These are phyloP conservation scores for Eremothecium sinecaudum DNA, from an alignment of 1,139 yeast genomes.

Conservation along the genomic window DNA sequence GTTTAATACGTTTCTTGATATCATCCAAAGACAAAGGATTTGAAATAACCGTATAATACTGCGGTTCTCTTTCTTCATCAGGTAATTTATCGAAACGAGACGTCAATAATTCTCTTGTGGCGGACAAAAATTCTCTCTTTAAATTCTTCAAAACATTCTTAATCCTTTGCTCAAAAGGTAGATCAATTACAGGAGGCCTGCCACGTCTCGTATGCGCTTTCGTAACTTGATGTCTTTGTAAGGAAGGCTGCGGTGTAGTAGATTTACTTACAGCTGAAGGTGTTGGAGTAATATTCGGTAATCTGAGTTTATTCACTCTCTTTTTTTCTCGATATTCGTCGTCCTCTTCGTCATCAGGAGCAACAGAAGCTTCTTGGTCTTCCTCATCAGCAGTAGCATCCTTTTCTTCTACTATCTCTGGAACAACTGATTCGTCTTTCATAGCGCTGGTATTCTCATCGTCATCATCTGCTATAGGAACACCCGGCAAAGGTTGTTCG, in stretches of 20 bases:
- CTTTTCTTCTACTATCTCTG: slow-evolving; percentile 12
- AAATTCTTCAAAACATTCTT: slow-evolving; percentile 75
- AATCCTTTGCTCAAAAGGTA: slow-evolving; percentile 87
- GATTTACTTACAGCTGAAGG: slow-evolving; percentile 16
- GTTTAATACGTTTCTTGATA: slow-evolving; percentile 75
- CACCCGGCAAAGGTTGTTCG: slow-evolving; percentile 25
- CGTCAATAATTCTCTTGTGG: slow-evolving; percentile 43
- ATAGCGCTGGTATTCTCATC: slow-evolving; percentile 1
- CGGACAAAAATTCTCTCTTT: slow-evolving; percentile 58
- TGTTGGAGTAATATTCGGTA: slow-evolving; percentile 13
- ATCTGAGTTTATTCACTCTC: slow-evolving; percentile 12
- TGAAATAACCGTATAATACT: slow-evolving; percentile 53
- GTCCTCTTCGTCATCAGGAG: slow-evolving; percentile 32
- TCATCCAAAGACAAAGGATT: slow-evolving; percentile 77
- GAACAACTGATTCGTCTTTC: slow-evolving; percentile 14
- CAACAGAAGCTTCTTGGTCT: slow-evolving; percentile 24
- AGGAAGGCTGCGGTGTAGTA: slow-evolving; percentile 20
- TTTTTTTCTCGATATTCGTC: slow-evolving; percentile 17
- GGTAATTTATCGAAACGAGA: slow-evolving; percentile 74
- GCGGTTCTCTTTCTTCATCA: slow-evolving; percentile 54
- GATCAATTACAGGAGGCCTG: slow-evolving; percentile 91
- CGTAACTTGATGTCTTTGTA: slow-evolving; percentile 21
- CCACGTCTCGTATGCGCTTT: slow-evolving; percentile 55
- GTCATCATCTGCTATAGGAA: slow-evolving; percentile 2
- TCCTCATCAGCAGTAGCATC: slow-evolving; percentile 30